These are phyloP conservation scores for Coemansia sp. DNA, from an alignment of 371 early-diverging fungal species.

Conservation along the genomic window DNA sequence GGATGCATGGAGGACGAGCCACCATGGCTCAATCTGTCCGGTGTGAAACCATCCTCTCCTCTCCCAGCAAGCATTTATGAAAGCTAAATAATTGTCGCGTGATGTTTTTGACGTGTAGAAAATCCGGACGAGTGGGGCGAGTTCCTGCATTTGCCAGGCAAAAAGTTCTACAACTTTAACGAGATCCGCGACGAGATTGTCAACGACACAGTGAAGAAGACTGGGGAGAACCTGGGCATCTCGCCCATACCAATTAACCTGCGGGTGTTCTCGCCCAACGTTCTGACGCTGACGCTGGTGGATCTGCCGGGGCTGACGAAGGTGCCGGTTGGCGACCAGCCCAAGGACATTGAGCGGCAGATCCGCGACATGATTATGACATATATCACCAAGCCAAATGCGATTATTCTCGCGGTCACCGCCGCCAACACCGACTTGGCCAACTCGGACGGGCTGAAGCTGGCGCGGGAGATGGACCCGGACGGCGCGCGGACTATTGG, in stretches of 20 bases:
- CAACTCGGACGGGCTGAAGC: slow-evolving; percentile 97
- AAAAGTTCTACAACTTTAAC: slow-evolving; percentile 89
- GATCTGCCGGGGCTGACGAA: slow-evolving; percentile 99
- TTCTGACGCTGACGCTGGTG: slow-evolving; percentile 95
- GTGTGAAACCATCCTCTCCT: background rate
- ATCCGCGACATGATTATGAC: slow-evolving; percentile 96
- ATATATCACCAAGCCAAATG: slow-evolving; percentile 92
- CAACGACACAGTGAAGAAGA: slow-evolving; percentile 89
- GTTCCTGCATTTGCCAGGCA: slow-evolving; percentile 92
- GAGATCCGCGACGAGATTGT: slow-evolving; percentile 94
- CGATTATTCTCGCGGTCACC: slow-evolving; percentile 98
- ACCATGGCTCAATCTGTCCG: background rate
- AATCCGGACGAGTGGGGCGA: slow-evolving; percentile 95
- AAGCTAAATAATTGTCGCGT: too few species aligned
- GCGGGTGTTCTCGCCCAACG: slow-evolving; percentile 92
- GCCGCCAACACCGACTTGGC: slow-evolving; percentile 98
- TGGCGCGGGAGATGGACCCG: slow-evolving; percentile 97
- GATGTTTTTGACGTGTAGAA: slow-evolving; percentile 16
- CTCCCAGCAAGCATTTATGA: too few species aligned
- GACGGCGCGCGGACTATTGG: slow-evolving; percentile 98
- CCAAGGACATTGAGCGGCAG: slow-evolving; percentile 97
- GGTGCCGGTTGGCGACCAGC: slow-evolving; percentile 98
- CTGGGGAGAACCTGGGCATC: slow-evolving; percentile 88
- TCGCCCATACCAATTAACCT: slow-evolving; percentile 95
- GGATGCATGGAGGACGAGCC: background rate